Conservation (phyloP, 2,329 filamentous ascomycete genomes). For the Paracoccidioides lutzii region DNA sequence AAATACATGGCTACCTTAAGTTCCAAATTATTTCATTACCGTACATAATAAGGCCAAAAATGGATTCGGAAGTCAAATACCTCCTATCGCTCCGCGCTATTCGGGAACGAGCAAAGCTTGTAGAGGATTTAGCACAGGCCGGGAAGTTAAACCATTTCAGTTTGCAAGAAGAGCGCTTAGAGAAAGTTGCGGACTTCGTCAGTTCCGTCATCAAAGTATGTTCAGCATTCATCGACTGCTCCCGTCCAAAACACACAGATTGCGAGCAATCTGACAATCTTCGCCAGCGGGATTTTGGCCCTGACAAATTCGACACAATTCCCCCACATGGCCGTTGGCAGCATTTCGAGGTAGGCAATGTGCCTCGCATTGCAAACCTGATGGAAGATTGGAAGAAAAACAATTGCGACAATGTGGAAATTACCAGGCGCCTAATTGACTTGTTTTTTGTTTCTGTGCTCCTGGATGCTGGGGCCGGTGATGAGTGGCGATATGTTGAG, state of each 20-base stretch:
- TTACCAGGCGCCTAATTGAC: conserved; percentile 44
- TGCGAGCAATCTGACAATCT: background rate
- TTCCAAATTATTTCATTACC: no score
- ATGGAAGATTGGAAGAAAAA: conserved; percentile 33
- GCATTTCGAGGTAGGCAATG: conserved; percentile 47
- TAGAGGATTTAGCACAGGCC: conserved; percentile 26
- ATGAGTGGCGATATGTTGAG: conserved; percentile 38
- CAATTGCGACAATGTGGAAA: conserved; percentile 32
- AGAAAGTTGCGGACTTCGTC: conserved; percentile 33
- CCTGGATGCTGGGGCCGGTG: conserved; percentile 43
- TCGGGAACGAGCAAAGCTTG: conserved; percentile 23
- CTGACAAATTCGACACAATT: conserved; percentile 35
- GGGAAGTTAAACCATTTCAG: conserved; percentile 33
- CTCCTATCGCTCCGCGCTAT: conserved; percentile 26
- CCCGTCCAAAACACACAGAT: background rate
- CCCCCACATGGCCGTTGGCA: conserved; percentile 48
- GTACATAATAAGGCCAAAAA: background rate
- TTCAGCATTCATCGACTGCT: background rate
- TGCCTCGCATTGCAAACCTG: conserved; percentile 35
- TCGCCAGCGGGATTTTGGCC: conserved; percentile 40
- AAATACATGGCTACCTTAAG: no score
- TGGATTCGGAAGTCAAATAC: conserved; percentile 19
- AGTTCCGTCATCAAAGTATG: conserved; percentile 31
- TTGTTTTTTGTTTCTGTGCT: conserved; percentile 49
- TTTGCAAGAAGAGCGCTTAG: conserved; percentile 28